A percentile compares a stretch with the other conserved stretches of the same genome.
Evolutionary conservation across 768 basidiomycete species (phyloP).

Genomic region (Scleroderma bovista): DNA sequence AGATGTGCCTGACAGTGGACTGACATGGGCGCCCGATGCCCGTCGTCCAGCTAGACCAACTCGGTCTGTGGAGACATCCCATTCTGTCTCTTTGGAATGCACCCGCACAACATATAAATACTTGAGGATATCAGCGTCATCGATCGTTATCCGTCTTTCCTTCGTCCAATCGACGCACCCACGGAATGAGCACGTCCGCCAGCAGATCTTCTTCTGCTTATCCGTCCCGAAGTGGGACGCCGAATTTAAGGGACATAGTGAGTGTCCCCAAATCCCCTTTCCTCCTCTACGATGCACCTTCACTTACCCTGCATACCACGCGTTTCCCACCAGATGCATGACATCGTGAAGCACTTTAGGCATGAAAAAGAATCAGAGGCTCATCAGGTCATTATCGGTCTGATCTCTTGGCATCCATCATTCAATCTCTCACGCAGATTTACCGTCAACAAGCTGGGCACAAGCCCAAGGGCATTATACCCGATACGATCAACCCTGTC

Average conservation of each 20-base stretch:
- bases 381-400: constrained; percentile 51
- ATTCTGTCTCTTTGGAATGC: no score
- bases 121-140: not conserved
- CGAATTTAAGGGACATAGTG: constrained; percentile 40
- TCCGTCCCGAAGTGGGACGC: constrained; percentile 36
- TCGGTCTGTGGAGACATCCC: no score
- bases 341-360: constrained; percentile 60
- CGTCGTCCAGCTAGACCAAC: no score
- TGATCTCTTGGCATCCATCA: not conserved
- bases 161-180: constrained; percentile 3
- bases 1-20: no score
- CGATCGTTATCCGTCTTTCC: constrained; percentile 7
- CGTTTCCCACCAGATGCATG: constrained; percentile 54
- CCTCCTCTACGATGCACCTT: constrained; percentile 18
- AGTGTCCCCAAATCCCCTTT: constrained; percentile 9
- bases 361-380: constrained; percentile 86
- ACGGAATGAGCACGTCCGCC: constrained; percentile 18
- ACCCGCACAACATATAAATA: constrained; percentile 16
- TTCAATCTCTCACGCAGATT: constrained; percentile 42
- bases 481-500: constrained; percentile 69
- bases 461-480: constrained; percentile 55
- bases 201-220: constrained; percentile 24
- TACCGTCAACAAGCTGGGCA: constrained; percentile 72
- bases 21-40: no score
- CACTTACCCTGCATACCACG: constrained; percentile 21